These are phyloP conservation scores for Cyclotella sp. DNA, from an alignment of 108 stramenopile species.

Conservation along the genomic window DNA sequence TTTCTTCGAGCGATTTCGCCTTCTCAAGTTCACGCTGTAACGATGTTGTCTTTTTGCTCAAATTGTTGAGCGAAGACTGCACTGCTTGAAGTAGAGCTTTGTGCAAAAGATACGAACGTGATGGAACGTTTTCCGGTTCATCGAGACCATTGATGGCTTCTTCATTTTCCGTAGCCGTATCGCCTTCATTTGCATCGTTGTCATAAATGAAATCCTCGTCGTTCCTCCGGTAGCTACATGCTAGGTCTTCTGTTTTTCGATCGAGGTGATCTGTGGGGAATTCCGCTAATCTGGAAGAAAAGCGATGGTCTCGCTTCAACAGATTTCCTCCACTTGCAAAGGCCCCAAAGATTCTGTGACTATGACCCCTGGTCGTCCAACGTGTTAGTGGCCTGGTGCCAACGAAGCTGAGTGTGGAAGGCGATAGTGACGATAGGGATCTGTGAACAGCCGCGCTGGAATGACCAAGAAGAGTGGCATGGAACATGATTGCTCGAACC, in stretches of 20 bases:
- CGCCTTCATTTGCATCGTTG: neutral
- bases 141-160: neutral
- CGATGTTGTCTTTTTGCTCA: conserved; percentile 61
- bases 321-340: neutral
- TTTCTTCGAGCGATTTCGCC: conserved; percentile 71
- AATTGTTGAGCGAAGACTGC: conserved; percentile 32
- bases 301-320: neutral
- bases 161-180: neutral
- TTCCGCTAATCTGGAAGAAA: neutral
- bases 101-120: conserved; percentile 9
- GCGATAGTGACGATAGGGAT: neutral
- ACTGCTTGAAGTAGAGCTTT: conserved; percentile 21
- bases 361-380: neutral
- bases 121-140: neutral
- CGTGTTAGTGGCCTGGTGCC: neutral
- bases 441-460: too few species aligned
- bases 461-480: neutral
- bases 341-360: neutral
- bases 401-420: neutral
- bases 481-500: conserved; percentile 6
- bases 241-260: neutral
- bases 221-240: neutral
- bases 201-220: conserved; percentile 4
- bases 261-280: conserved; percentile 4
- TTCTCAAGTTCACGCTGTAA: conserved; percentile 74